Conservation (phyloP, 2,329 filamentous ascomycete genomes). For the Alternaria hordeiaustralica region DNA sequence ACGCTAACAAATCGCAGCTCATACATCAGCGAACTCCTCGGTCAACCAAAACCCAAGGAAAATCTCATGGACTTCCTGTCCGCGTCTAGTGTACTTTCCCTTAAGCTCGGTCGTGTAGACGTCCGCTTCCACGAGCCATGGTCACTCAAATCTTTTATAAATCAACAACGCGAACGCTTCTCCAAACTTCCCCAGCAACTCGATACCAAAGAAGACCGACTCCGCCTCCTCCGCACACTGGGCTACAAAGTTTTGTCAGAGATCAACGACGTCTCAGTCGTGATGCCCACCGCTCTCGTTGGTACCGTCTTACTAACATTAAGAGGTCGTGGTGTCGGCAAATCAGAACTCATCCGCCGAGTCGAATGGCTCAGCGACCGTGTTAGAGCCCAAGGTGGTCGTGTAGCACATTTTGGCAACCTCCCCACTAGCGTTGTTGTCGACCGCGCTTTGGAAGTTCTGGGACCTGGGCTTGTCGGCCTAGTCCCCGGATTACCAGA, state of each 20-base stretch:
- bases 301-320: slow-evolving; percentile 92
- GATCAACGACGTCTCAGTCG: slow-evolving; percentile 94
- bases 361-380: slow-evolving; percentile 89
- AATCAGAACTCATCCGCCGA: slow-evolving; percentile 80
- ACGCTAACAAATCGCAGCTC: slow-evolving; percentile 56
- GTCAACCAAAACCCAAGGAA: slow-evolving; percentile 94
- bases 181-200: slow-evolving; percentile 48
- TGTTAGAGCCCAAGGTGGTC: slow-evolving; percentile 83
- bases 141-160: slow-evolving; percentile 83
- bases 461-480: slow-evolving; percentile 88
- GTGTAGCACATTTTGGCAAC: slow-evolving; percentile 91
- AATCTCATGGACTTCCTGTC: slow-evolving; percentile 90
- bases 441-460: slow-evolving; percentile 86
- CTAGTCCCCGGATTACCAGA: slow-evolving; percentile 80
- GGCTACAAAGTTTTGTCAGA: slow-evolving; percentile 92
- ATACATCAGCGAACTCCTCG: slow-evolving; percentile 92
- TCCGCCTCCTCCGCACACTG: slow-evolving; percentile 80
- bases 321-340: slow-evolving; percentile 88
- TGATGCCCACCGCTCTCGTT: slow-evolving; percentile 97
- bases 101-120: slow-evolving; percentile 90
- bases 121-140: slow-evolving; percentile 96
- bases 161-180: slow-evolving; percentile 71
- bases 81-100: slow-evolving; percentile 83
- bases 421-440: slow-evolving; percentile 81
- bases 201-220: slow-evolving; percentile 57